Base-by-base conservation (phyloP, 1,284 basidiomycete species). In the Marasmius sp. region DNA sequence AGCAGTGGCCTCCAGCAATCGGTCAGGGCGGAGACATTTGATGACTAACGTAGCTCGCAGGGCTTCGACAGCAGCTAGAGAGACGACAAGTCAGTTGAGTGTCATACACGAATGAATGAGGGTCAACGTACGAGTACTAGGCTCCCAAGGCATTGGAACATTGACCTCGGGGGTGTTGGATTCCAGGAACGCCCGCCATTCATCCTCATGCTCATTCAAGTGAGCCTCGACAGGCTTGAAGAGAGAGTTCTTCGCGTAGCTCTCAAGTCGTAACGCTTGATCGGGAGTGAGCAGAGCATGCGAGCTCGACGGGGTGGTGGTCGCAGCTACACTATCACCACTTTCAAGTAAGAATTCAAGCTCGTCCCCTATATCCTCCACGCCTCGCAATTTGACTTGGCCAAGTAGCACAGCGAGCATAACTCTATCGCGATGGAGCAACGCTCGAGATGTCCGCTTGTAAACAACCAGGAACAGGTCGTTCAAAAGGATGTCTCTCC, bases 401-500 rank as follows among this genome's bases (percentile, higher is more conserved):
- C 94, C 92, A 18, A 99, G 83, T 20, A 95, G 85, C 20, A 97
- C 88, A 0, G 94, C 95, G 33, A 98, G 85, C 81, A 97, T 92
- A 62, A 97, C 83, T 67, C 97, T 91, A 71, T 99, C 97, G 18
- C 89, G 85, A 73, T 99, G 93, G 27, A 98, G 84, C 36, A 99
- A 79, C 1, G 96, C 93, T 39, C 96, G 88, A 18, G 95, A 94
- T 0, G 97, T 96, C 55, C 97, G 85, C 73, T 88, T 89, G 79
- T 93, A 98, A 20, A 95, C 89, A 39, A 93, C 83, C 39, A 95
- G 77, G 87, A 99, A 99, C 12, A 99, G 84, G 69, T 98, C 95
- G 62, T 91, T 88, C 61, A 94, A 80, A n/a, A 99, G 80, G 58
- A 97, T 92, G 34, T 89, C 85, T 57, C 95, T 87, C 18, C 97